Evolutionary conservation across 2,329 filamentous ascomycete genomes (phyloP).

Genomic region (Fusarium sp.): DNA sequence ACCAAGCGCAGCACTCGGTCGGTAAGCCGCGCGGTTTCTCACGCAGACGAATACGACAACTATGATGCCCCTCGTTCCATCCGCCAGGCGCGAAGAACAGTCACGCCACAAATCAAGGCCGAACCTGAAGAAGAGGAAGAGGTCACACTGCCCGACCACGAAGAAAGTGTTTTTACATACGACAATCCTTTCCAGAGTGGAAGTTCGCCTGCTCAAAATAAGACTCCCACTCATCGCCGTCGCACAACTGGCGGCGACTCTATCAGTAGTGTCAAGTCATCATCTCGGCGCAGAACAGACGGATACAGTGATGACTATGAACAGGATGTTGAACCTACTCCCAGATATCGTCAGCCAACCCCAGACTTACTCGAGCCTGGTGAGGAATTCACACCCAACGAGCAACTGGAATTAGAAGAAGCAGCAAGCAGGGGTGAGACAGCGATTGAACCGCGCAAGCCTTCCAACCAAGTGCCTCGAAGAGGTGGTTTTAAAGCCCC

Average conservation of each 20-base stretch:
- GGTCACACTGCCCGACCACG: constrained; percentile 46
- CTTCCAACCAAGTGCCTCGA: constrained; percentile 49
- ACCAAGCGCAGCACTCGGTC: constrained; percentile 66
- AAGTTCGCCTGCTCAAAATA: constrained; percentile 70
- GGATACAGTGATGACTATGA: constrained; percentile 47
- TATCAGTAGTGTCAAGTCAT: constrained; percentile 55
- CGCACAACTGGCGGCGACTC: constrained; percentile 59
- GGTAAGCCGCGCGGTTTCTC: constrained; percentile 64
- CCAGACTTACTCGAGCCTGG: constrained; percentile 69
- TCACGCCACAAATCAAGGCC: constrained; percentile 63
- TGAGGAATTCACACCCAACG: constrained; percentile 95
- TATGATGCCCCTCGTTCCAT: constrained; percentile 54
- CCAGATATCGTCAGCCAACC: constrained; percentile 44
- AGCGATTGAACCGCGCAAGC: constrained; percentile 56
- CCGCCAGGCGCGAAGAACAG: constrained; percentile 63
- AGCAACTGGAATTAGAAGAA: constrained; percentile 82
- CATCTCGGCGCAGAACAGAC: constrained; percentile 58
- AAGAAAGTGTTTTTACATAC: constrained; percentile 79
- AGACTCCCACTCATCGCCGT: constrained; percentile 61
- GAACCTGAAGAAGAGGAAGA: constrained; percentile 60
- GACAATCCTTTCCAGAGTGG: constrained; percentile 94
- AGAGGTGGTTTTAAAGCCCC: constrained; percentile 69
- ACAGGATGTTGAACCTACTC: constrained; percentile 47
- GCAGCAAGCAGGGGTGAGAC: constrained; percentile 66
- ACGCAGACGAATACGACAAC: constrained; percentile 60